Conservation (phyloP, 352 stramenopile genomes). For the Paralagenidium karlingii region DNA sequence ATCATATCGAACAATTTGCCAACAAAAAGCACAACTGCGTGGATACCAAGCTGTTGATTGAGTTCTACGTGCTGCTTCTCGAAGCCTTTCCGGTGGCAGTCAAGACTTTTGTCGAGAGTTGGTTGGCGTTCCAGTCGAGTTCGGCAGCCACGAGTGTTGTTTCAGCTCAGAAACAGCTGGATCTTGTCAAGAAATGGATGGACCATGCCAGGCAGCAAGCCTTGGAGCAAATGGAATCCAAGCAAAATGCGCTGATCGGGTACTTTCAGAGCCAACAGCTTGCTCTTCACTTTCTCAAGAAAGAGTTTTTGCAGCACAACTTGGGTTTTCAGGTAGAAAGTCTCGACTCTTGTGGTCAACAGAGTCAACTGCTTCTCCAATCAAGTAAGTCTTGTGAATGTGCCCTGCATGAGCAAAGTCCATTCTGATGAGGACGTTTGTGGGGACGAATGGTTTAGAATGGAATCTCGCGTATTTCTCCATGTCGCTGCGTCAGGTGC, state of each 20-base stretch:
- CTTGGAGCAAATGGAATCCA: too few relatives aligned
- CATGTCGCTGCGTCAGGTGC: constrained; percentile 4
- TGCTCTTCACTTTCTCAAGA: too few relatives aligned
- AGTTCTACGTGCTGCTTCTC: constrained; percentile 22
- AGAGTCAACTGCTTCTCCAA: too few relatives aligned
- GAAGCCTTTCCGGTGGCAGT: constrained; percentile 17
- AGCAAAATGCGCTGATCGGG: too few relatives aligned
- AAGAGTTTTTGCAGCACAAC: too few relatives aligned
- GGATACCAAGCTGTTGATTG: constrained; percentile 19
- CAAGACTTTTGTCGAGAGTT: constrained; percentile 5
- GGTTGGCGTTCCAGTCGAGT: background rate
- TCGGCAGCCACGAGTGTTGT: too few relatives aligned
- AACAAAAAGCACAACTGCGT: constrained; percentile 2
- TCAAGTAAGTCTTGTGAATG: background rate
- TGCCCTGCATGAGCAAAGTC: background rate
- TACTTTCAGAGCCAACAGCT: too few relatives aligned
- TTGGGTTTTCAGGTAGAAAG: constrained; percentile 19
- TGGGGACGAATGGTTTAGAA: too few relatives aligned
- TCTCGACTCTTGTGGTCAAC: constrained; percentile 26
- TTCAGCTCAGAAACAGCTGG: too few relatives aligned
- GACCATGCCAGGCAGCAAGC: too few relatives aligned
- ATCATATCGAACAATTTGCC: constrained; percentile 7
- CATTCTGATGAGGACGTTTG: too few relatives aligned
- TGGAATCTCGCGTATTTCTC: constrained; percentile 48
- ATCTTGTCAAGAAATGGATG: too few relatives aligned